Base-by-base conservation (phyloP, 2,329 filamentous ascomycete genomes). In the Ustulina deusta region DNA sequence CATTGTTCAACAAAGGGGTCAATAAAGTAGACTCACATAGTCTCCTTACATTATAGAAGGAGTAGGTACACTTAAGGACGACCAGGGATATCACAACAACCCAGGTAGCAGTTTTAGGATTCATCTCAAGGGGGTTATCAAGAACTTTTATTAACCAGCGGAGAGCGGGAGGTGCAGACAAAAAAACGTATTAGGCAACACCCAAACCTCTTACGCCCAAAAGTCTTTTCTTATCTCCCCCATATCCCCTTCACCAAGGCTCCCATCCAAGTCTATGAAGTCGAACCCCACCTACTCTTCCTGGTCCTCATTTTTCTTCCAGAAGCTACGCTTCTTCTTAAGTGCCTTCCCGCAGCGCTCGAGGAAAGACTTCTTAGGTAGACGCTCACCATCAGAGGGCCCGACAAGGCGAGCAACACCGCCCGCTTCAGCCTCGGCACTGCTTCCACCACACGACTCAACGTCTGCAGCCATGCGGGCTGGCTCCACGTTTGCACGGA, bases 291-390 rank as follows among this genome's bases (percentile, higher is more conserved):
- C 38, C 6, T 54, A 13, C n/a, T 17, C 20, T 15, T 59, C 22
- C 4, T 55, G 22, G 9, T 32, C n/a, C 7, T 42, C 60, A n/a
- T 60, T 52, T 20, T 55, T 54, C 15, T 38, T 69, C 66, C 66
- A 69, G 29, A 66, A 66, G 49, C 63, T 69, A n/a, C 59, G 58
- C 27, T 66, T 66, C 42, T 51, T 69, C 7, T 22, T 25, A 15
- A 69, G 55, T 9, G 17, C 66, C 42, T 51, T 66, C 0, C 66
- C 34, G n/a, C 59, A 66, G 36, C 63, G 66, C 34, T 57, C 40
- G 27, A 66, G 13, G 48, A 69, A 66, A 4, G 63, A 52, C 6
- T 48, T 5, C 10, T 48, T 66, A 1, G 29, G 27, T 11, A 11
- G 15, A 11, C 29, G n/a, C 4, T 38, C 36, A 6, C 15, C 13